Base-by-base conservation (phyloP, 2,329 filamentous ascomycete genomes). In the Akanthomyces lecanii region DNA sequence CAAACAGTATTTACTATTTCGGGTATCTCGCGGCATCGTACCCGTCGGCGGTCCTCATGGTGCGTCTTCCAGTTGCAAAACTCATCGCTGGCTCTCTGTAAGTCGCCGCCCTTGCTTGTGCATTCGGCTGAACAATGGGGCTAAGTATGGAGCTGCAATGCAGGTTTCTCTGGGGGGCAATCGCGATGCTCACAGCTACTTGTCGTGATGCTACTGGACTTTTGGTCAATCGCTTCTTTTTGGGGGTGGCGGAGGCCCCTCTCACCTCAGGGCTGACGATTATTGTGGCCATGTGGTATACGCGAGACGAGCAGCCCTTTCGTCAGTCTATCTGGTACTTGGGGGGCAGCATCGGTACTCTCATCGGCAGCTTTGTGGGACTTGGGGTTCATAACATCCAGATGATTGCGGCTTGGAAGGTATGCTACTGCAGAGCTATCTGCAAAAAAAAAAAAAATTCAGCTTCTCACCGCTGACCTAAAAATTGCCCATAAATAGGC, bases 271-370 rank as follows among this genome's bases (percentile, higher is more conserved):
- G 72, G 3, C 66, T 75, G 1, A 66, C 68, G 4, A 66, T 75
- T 55, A 66, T 75, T 23, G 65, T 71, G 1, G 66, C 67, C 52
- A 76, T 75, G 73, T 76, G 73, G 70, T 76, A 75, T 61, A 74
- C 72, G 64, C 68, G 69, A 18, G 63, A 66, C 6, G 70, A 73
- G 63, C 68, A 71, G 56, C 68, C 69, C 5, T 64, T 68, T 14
- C 68, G 71, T 2, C 66, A 69, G 38, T 69, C 67, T 5, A 38
- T 71, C 12, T 73, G 70, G 69, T 72, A 70, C 55, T 66, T 71
- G 8, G 69, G 69, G 38, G 69, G 68, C 3, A 70, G 68, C 16
- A 62, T 69, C 8, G 69, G 67, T 0, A 58, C 56, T 30, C 67
- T 70, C 23, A 63, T 72, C 23, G 70, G 69, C 10, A 67, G 68